Evolutionary conservation across 1,284 basidiomycete species (phyloP).

Genomic region (Malassezia slooffiae): DNA sequence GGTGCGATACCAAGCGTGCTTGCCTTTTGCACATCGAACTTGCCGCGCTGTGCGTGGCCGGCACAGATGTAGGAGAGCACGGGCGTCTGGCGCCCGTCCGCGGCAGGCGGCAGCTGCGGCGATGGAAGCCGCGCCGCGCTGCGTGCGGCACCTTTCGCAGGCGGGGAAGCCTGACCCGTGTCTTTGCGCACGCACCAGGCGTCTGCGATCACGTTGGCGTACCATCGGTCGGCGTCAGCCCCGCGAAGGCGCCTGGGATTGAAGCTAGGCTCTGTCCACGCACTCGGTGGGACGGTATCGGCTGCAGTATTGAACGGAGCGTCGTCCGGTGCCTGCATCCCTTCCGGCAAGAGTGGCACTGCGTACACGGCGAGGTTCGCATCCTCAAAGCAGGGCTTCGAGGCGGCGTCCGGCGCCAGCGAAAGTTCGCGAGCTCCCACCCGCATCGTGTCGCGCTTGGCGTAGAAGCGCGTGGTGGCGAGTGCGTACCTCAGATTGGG

Average conservation of each 20-base stretch:
- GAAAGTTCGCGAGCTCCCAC: constrained; percentile 18
- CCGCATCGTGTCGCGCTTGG: constrained; percentile 27
- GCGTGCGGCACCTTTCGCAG: background rate
- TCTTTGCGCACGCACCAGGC: constrained; percentile 1
- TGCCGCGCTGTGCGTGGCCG: constrained; percentile 69
- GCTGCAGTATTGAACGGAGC: constrained; percentile 10
- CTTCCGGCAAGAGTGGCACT: constrained; percentile 52
- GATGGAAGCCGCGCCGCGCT: constrained; percentile 7
- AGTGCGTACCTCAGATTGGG: constrained; percentile 60
- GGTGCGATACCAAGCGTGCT: constrained; percentile 57
- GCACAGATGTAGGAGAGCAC: constrained; percentile 58
- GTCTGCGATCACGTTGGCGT: background rate
- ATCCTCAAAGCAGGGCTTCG: constrained; percentile 52
- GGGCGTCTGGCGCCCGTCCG: constrained; percentile 17
- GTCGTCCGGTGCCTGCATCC: background rate
- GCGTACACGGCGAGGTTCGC: constrained; percentile 58
- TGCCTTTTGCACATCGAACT: constrained; percentile 66
- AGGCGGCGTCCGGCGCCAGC: constrained; percentile 16
- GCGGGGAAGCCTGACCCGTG: constrained; percentile 7
- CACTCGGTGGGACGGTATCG: no score
- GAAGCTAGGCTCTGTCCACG: constrained; percentile 19
- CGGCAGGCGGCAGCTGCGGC: background rate
- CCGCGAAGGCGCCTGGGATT: constrained; percentile 1
- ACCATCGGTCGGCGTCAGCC: constrained; percentile 5
- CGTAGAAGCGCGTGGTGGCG: constrained; percentile 53